Conservation (phyloP, 352 stramenopile species). For the Phytophthora macrochlamydospora region DNA sequence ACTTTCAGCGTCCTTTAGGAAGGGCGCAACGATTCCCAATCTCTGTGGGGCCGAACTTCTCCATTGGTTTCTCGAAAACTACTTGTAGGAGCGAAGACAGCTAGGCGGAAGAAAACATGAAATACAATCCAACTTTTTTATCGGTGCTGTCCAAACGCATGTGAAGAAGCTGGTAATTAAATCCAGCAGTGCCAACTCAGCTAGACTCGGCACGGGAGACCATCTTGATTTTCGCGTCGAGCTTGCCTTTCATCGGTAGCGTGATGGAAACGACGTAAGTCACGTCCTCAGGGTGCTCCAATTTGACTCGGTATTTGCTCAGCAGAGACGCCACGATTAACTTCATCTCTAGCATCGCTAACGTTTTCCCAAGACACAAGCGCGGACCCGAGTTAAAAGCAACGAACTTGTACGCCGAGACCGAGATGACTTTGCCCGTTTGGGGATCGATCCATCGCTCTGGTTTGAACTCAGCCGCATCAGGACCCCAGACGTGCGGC, state of each 20-base stretch:
- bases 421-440: constrained; percentile 20
- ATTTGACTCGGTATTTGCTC: constrained; percentile 47
- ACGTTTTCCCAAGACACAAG: constrained; percentile 57
- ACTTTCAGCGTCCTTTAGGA: too few species aligned
- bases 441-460: constrained; percentile 54
- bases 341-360: constrained; percentile 86
- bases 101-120: too few species aligned
- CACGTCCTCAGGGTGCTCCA: constrained; percentile 29
- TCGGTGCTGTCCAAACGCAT: too few species aligned
- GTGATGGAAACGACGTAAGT: constrained; percentile 54
- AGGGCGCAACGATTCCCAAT: too few species aligned
- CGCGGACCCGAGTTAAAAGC: constrained; percentile 70
- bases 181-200: too few species aligned
- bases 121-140: too few species aligned
- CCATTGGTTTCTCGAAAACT: too few species aligned
- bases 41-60: too few species aligned
- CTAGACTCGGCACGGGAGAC: too few species aligned
- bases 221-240: constrained; percentile 26
- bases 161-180: too few species aligned
- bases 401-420: constrained; percentile 61
- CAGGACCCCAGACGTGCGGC: constrained; percentile 47
- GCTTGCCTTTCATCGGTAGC: constrained; percentile 35
- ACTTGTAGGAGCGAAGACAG: too few species aligned
- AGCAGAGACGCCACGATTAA: constrained; percentile 54
- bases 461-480: constrained; percentile 52